These are phyloP conservation scores for Euclidium syriacum DNA, from an alignment of 345 rosid species.

Conservation along the genomic window DNA sequence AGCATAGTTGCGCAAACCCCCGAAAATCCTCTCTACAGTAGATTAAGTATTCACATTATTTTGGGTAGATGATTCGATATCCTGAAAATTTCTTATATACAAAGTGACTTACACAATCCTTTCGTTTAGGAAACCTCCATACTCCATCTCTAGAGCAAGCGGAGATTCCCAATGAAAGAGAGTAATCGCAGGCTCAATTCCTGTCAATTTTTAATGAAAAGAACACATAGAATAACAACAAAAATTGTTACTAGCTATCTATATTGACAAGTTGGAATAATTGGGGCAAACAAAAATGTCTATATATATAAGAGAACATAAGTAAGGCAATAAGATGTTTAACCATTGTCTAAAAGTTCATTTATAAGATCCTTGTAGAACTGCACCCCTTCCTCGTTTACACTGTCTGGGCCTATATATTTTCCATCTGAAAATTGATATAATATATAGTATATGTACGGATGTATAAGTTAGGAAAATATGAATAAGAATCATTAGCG, in stretches of 20 bases:
- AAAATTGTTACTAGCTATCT: neutral
- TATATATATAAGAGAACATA: neutral
- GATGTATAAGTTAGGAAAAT: neutral
- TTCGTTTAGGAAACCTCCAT: constrained; percentile 8
- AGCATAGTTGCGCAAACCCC: constrained; percentile 22
- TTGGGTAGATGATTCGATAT: neutral
- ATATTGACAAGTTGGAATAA: neutral
- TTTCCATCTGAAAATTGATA: constrained; percentile 36
- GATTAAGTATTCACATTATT: neutral
- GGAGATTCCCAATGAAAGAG: constrained; percentile 36
- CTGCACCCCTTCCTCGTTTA: constrained; percentile 31
- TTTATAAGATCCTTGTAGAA: constrained; percentile 40
- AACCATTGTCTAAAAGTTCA: constrained; percentile 34
- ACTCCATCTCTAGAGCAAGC: constrained; percentile 17
- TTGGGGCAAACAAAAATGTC: neutral
- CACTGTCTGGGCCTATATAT: constrained; percentile 22
- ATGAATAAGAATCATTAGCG: neutral
- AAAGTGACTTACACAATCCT: constrained; percentile 19
- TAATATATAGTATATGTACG: neutral
- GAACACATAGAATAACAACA: neutral
- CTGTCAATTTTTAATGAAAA: constrained; percentile 8
- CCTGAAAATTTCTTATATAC: neutral
- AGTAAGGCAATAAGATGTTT: neutral
- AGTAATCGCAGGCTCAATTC: constrained; percentile 19
- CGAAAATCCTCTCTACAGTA: constrained; percentile 28